Percentiles rank a stretch among this genome's conserved stretches.
Conservation (phyloP, 352 stramenopile genomes). For the Phytophthora boehmeriae region DNA sequence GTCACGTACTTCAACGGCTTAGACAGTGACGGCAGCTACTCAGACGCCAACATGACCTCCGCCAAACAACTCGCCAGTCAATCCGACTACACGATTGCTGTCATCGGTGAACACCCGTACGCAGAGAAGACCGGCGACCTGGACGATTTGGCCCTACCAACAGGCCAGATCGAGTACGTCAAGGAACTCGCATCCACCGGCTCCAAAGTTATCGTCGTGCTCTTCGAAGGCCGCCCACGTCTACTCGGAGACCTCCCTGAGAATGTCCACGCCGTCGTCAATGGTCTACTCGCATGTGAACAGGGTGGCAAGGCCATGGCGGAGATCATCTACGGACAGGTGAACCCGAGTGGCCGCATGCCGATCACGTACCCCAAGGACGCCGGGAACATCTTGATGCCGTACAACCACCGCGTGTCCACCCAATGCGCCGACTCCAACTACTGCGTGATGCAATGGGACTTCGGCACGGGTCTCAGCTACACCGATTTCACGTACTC, state of each 20-base stretch:
- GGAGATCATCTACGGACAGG: slow-evolving; percentile 75
- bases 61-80: slow-evolving; percentile 53
- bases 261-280: slow-evolving; percentile 65
- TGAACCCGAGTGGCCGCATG: slow-evolving; percentile 79
- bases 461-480: slow-evolving; percentile 67
- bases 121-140: slow-evolving; percentile 86
- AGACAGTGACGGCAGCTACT: slow-evolving; percentile 47
- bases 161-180: slow-evolving; percentile 77
- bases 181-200: slow-evolving; percentile 55
- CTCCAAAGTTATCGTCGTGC: slow-evolving; percentile 75
- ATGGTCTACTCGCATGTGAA: slow-evolving; percentile 73
- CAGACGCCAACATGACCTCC: slow-evolving; percentile 40
- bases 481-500: slow-evolving; percentile 71
- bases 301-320: slow-evolving; percentile 76
- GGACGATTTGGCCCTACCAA: slow-evolving; percentile 58
- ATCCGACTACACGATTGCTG: slow-evolving; percentile 63
- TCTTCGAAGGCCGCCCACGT: slow-evolving; percentile 75
- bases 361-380: slow-evolving; percentile 83
- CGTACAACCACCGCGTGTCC: slow-evolving; percentile 70
- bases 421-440: slow-evolving; percentile 39
- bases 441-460: slow-evolving; percentile 61
- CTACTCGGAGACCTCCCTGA: slow-evolving; percentile 60
- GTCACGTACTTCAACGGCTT: slow-evolving; percentile 61
- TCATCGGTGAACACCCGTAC: slow-evolving; percentile 76
- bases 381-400: slow-evolving; percentile 49